Conservation (phyloP, 2,329 filamentous ascomycete genomes). For the Zasmidium angulare region DNA sequence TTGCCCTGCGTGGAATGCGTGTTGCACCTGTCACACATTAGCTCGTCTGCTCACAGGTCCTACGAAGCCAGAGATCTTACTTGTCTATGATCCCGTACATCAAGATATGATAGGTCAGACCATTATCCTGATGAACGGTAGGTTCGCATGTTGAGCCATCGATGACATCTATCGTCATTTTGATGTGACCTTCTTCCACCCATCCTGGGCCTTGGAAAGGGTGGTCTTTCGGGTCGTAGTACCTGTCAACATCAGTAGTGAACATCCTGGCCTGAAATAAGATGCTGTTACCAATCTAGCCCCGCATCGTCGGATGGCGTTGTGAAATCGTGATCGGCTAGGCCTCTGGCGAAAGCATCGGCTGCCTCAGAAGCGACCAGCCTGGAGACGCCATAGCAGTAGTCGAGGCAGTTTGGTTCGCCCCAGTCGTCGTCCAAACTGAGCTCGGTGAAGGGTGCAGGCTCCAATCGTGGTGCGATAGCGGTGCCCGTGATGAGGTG, state of each 20-base stretch:
- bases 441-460: background rate
- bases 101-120: background rate
- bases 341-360: no score
- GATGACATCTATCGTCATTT: conserved; percentile 1
- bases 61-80: background rate
- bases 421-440: no score
- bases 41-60: background rate
- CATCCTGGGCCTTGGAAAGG: background rate
- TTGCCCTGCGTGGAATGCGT: conserved; percentile 8
- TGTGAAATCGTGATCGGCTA: no score
- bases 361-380: no score
- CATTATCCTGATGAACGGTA: background rate
- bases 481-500: background rate
- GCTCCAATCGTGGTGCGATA: background rate
- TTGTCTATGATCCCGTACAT: conserved; percentile 4
- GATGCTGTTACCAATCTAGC: no score
- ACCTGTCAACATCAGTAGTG: background rate
- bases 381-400: no score
- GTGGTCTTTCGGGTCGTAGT: background rate
- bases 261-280: no score
- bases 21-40: conserved; percentile 6
- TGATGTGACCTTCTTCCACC: conserved; percentile 6
- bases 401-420: no score
- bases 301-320: no score
- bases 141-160: background rate